These are phyloP conservation scores for Trichoderma breve DNA, from an alignment of 2,329 filamentous ascomycete genomes.

Conservation along the genomic window DNA sequence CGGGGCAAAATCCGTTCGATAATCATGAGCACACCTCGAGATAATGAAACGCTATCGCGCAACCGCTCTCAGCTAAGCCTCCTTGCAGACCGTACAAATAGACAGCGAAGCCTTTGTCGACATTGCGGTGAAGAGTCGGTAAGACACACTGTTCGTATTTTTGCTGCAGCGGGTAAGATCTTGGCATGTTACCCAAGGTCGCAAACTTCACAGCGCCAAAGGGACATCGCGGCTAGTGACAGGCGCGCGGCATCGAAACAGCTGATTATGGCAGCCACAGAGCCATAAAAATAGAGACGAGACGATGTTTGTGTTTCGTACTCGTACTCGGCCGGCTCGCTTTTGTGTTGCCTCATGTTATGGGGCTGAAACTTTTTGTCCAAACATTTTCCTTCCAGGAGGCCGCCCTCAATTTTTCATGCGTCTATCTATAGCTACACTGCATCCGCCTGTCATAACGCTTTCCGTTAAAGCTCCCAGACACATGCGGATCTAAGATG, in stretches of 20 bases:
- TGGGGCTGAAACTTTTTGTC: neutral
- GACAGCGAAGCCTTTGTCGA: neutral
- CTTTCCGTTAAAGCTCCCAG: neutral
- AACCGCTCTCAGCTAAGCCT: neutral
- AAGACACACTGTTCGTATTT: neutral
- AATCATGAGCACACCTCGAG: constrained; percentile 3
- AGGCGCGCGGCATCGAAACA: constrained; percentile 17
- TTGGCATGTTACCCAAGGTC: neutral
- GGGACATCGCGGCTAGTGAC: neutral
- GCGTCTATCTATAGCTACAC: neutral
- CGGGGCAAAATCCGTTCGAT: neutral
- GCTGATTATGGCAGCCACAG: neutral
- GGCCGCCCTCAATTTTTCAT: neutral
- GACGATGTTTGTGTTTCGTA: neutral
- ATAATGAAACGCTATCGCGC: neutral
- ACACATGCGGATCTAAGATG: neutral
- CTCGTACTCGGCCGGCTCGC: neutral
- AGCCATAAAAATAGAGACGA: neutral
- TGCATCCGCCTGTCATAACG: neutral
- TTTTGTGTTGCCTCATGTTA: neutral
- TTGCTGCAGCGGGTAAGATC: neutral
- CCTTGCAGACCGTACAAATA: neutral
- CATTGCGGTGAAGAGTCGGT: neutral
- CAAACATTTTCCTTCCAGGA: neutral
- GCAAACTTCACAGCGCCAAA: neutral